phyloP scores from a whole-genome alignment of 495 filamentous ascomycete species.

The Entonaema liquescens region DNA sequence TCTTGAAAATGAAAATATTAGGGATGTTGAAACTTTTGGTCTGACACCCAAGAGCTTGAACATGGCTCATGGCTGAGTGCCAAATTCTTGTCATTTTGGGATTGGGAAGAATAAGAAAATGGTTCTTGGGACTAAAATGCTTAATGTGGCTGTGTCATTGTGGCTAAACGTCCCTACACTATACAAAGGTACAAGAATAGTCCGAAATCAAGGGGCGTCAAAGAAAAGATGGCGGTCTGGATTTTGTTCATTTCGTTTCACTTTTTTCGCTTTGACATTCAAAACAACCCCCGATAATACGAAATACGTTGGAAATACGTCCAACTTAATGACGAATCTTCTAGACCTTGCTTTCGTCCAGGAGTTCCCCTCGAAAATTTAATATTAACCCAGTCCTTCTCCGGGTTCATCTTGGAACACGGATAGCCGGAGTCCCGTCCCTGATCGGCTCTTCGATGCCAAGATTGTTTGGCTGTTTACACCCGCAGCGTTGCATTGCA shows the following conservation, averaged over 20 bases:
- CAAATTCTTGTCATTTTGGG: slow-evolving; percentile 1
- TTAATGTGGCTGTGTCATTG: neutral
- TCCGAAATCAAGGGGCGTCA: neutral
- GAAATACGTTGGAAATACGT: neutral
- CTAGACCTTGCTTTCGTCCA: neutral
- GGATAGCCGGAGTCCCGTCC: slow-evolving; percentile 32
- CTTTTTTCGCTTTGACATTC: neutral
- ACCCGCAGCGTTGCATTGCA: slow-evolving; percentile 33
- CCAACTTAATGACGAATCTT: neutral
- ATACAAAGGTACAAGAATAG: neutral
- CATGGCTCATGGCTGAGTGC: neutral
- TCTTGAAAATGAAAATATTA: neutral
- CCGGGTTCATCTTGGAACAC: slow-evolving; percentile 31
- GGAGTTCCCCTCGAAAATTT: neutral
- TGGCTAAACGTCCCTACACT: neutral
- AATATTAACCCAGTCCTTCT: neutral
- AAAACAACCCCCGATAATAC: neutral
- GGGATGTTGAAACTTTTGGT: slow-evolving; percentile 3
- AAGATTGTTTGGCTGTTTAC: slow-evolving; percentile 40
- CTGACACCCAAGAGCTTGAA: neutral
- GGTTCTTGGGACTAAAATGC: too few species aligned
- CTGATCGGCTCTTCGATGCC: slow-evolving; percentile 39
- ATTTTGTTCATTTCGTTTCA: neutral
- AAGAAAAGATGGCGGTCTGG: neutral
- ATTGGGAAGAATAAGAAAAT: neutral